A percentile compares a stretch with the other conserved stretches of the same genome.
phyloP scores from a whole-genome alignment of 805 yeast genomes.

The Starmerella potacharoeniae region DNA sequence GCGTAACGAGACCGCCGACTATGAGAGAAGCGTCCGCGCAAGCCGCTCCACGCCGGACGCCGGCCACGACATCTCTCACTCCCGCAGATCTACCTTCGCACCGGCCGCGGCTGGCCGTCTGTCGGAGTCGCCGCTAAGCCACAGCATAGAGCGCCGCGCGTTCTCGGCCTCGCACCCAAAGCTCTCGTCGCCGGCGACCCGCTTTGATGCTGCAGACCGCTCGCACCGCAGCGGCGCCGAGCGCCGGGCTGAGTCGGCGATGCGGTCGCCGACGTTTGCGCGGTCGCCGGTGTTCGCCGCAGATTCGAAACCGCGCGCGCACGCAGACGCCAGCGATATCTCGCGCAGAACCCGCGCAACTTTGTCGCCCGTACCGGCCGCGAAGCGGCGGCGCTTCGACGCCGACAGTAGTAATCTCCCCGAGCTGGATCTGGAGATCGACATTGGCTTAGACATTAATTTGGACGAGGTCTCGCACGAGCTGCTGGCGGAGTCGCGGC shows the following conservation, averaged over 20 bases:
- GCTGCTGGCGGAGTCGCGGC: neutral
- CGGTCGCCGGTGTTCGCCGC: neutral
- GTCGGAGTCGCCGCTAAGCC: neutral
- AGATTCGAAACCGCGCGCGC: neutral
- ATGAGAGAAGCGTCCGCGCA: neutral
- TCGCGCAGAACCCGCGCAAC: neutral
- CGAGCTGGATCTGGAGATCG: conserved; percentile 2
- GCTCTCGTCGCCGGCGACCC: neutral
- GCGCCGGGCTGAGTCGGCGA: neutral
- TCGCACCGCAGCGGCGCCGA: neutral
- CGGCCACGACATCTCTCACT: neutral
- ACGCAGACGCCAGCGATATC: neutral
- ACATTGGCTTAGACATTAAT: neutral
- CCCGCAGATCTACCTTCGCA: neutral
- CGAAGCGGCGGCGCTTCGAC: neutral
- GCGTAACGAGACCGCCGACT: neutral
- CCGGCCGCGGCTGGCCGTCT: neutral
- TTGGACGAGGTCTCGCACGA: neutral
- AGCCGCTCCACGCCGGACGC: neutral
- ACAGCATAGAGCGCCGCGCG: neutral
- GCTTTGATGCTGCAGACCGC: neutral
- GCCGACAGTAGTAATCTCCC: neutral
- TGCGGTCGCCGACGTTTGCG: neutral
- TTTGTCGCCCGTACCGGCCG: neutral
- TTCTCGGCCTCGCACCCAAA: neutral